Evolutionary conservation across 768 basidiomycete genomes (phyloP), one percentile per base, ranked within the genome.

Genomic region (Trametes cubensis): DNA sequence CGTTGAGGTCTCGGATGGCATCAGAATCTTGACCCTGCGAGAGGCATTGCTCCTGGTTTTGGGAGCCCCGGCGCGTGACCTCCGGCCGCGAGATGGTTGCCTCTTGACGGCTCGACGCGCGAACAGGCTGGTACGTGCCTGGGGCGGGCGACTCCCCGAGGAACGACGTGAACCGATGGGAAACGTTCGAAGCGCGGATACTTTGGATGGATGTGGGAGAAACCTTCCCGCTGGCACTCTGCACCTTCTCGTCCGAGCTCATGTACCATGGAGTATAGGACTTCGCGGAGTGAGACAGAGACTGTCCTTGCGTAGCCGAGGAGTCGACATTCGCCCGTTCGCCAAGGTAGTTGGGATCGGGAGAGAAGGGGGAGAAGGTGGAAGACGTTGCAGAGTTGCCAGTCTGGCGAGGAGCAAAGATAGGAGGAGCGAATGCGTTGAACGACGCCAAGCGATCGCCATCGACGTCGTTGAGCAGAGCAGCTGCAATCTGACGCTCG

Each of bases 331-430:
- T 71, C 65, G 72, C 63, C 46, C 71, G 72, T 61, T 80, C 77
- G 4, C 73, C 65, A 23, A 73, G 70, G 67, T 78, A 69, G 65
- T 83, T 87, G 10, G 87, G 85, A 67, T 92, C 90, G 10, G 90
- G 90, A 1, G 90, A 92, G 75, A 92, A 92, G 3, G 90, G 90
- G 7, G 89, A 88, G 72, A 92, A 92, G 39, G 65, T 62, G 47
- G 48, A 64, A 38, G 55, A 45, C 40, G 47, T 61, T 63, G 45
- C 47, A 40, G 58, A 20, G 25, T 58, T 58, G 34, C 61, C 58
- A 44, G 55, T 56, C 54, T 61, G 61, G 46, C 60, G 62, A 18
- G 62, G 39, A 20, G 61, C 67, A 50, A 64, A 65, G 59, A 66
- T 41, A 6, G 64, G 52, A 25, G 67, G 61, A 28, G 50, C 55